Conservation (phyloP, 2,329 filamentous ascomycete species). For the Rutstroemia sp. region DNA sequence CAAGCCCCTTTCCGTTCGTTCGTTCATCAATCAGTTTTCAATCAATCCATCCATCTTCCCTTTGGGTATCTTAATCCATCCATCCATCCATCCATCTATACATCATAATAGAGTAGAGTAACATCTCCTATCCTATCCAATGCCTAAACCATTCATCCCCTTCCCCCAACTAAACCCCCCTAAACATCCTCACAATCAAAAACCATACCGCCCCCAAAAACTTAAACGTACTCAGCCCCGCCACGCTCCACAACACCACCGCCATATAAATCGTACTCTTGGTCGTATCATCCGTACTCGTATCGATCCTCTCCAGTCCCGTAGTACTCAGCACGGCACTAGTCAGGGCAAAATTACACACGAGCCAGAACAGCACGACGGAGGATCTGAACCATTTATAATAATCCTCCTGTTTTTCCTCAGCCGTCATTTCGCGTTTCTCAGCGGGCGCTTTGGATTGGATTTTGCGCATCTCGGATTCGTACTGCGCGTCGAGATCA, state of each 20-base stretch:
- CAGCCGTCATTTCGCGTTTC: conserved; percentile 53
- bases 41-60: background rate
- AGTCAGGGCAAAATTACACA: conserved; percentile 82
- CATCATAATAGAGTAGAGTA: background rate
- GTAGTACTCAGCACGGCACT: conserved; percentile 92
- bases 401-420: conserved; percentile 93
- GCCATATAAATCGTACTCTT: conserved; percentile 65
- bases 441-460: conserved; percentile 86
- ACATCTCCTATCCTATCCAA: conserved; percentile 23
- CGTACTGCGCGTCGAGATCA: conserved; percentile 95
- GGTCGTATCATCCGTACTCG: conserved; percentile 58
- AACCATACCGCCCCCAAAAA: conserved; percentile 77
- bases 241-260: conserved; percentile 91
- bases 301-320: conserved; percentile 58
- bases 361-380: conserved; percentile 94
- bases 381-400: conserved; percentile 96
- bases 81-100: background rate
- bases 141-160: conserved; percentile 52
- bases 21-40: no score
- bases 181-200: conserved; percentile 75
- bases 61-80: no score
- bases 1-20: background rate
- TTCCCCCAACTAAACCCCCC: conserved; percentile 68
- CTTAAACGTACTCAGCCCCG: conserved; percentile 77
- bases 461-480: conserved; percentile 92